A percentile compares a stretch with the other conserved stretches of the same genome.
Evolutionary conservation across 306 rosid genomes (phyloP).

Genomic region (Sindora glabra): DNA sequence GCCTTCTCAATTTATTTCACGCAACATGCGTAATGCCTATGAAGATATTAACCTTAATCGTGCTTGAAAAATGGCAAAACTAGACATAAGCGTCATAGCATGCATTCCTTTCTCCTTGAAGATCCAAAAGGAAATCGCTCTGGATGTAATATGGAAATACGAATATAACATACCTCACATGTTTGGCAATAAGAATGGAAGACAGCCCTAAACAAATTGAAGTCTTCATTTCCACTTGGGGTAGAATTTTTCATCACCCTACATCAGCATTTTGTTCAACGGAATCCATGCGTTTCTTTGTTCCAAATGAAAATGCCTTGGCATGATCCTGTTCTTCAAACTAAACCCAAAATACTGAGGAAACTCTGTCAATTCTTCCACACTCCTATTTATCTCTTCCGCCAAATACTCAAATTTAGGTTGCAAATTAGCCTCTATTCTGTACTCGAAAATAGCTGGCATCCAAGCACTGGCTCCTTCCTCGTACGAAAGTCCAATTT

Average conservation of each 20-base stretch:
- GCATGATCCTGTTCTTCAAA: constrained; percentile 52
- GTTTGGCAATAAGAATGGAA: not conserved
- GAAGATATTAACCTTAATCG: too few species aligned
- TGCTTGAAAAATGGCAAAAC: constrained; percentile 39
- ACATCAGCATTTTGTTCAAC: constrained; percentile 55
- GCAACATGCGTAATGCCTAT: constrained; percentile 40
- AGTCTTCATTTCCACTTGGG: constrained; percentile 35
- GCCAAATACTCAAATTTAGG: constrained; percentile 57
- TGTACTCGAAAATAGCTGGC: constrained; percentile 78
- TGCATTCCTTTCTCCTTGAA: constrained; percentile 40
- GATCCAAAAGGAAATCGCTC: constrained; percentile 22
- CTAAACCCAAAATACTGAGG: constrained; percentile 83
- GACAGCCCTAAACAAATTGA: not conserved
- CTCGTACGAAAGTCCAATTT: constrained; percentile 42
- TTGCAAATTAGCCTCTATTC: constrained; percentile 44
- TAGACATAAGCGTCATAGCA: constrained; percentile 30
- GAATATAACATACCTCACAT: constrained; percentile 38
- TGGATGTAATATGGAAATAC: too few species aligned
- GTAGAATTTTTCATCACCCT: constrained; percentile 64
- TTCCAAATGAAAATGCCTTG: constrained; percentile 67
- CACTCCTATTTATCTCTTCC: constrained; percentile 53
- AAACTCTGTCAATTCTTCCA: constrained; percentile 61
- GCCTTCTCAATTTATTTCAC: too few species aligned
- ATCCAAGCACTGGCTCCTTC: constrained; percentile 40
- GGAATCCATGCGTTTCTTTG: constrained; percentile 49